phyloP scores from a whole-genome alignment of 208 protist species.

The Acanthamoeba castellanii region DNA sequence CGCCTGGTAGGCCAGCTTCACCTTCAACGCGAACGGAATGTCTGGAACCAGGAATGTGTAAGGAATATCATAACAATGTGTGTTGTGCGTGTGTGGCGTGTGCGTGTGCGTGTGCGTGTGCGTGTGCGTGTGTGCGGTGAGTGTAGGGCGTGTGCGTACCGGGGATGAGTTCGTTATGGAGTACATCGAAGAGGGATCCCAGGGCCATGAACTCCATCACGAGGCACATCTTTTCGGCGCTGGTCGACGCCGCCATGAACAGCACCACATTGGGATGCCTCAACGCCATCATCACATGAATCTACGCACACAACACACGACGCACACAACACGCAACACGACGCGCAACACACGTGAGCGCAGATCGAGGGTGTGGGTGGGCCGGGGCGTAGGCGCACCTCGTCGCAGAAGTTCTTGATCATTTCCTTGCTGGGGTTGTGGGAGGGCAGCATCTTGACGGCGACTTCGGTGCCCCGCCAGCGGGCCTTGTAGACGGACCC shows the following conservation, averaged over 20 bases:
- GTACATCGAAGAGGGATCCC: not conserved
- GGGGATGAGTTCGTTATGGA: too few species aligned
- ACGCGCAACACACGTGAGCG: not conserved
- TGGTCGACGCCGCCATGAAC: conserved; percentile 83
- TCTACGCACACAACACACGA: too few species aligned
- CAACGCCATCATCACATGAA: conserved; percentile 69
- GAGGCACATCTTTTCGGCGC: conserved; percentile 50
- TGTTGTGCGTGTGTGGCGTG: too few species aligned
- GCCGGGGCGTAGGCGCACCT: not conserved
- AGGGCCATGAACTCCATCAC: conserved; percentile 67
- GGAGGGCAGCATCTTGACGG: conserved; percentile 71
- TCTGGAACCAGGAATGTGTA: not conserved
- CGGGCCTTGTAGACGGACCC: not conserved
- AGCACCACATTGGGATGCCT: conserved; percentile 83
- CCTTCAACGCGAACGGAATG: conserved; percentile 21
- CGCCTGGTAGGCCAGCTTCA: conserved; percentile 60
- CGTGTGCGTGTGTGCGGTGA: too few species aligned
- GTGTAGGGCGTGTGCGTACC: too few species aligned
- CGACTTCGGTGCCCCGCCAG: conserved; percentile 56
- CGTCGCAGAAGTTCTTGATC: conserved; percentile 79
- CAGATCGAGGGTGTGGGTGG: not conserved
- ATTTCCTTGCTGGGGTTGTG: conserved; percentile 73
- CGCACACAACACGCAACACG: too few species aligned
- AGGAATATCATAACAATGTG: too few species aligned
- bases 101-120: too few species aligned